Evolutionary conservation across 2,329 filamentous ascomycete genomes (phyloP).

Genomic region (Stemphylium beticola): DNA sequence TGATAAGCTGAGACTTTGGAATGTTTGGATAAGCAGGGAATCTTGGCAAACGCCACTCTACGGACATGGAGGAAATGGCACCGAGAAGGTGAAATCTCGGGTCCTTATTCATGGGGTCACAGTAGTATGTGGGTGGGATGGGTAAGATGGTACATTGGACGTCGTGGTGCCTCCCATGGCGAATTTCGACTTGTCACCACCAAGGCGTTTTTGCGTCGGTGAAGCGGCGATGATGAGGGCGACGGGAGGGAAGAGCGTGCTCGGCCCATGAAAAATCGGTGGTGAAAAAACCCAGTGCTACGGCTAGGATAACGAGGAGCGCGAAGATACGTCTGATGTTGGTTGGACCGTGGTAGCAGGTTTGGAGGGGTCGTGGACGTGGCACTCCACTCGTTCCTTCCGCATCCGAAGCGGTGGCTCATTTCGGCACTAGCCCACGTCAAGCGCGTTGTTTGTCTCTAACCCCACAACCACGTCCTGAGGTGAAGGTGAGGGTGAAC

Average conservation of each 20-base stretch:
- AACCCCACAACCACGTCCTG: slow-evolving; percentile 11
- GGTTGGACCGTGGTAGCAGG: slow-evolving; percentile 19
- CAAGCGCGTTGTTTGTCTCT: slow-evolving; percentile 24
- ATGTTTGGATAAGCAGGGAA: slow-evolving; percentile 1
- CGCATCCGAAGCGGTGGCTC: slow-evolving; percentile 31
- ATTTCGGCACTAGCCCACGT: slow-evolving; percentile 29
- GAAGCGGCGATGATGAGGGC: not conserved
- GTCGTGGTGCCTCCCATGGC: not conserved
- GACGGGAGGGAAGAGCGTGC: not conserved
- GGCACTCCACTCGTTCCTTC: slow-evolving; percentile 32
- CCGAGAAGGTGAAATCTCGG: not conserved
- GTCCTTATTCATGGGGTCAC: not conserved
- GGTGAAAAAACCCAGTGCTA: not conserved
- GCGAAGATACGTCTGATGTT: slow-evolving; percentile 18
- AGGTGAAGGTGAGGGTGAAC: slow-evolving; percentile 11
- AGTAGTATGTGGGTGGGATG: not conserved
- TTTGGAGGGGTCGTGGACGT: slow-evolving; percentile 27
- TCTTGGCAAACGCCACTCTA: not conserved
- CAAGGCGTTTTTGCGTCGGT: slow-evolving; percentile 2
- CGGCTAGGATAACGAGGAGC: not conserved
- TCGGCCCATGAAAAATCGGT: not conserved
- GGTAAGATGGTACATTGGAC: not conserved
- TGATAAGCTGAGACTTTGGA: not conserved
- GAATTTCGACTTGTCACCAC: slow-evolving; percentile 14
- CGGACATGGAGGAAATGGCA: not conserved